phyloP scores from a whole-genome alignment of 257 asterid genomes.

The Solanum clarkiae region DNA sequence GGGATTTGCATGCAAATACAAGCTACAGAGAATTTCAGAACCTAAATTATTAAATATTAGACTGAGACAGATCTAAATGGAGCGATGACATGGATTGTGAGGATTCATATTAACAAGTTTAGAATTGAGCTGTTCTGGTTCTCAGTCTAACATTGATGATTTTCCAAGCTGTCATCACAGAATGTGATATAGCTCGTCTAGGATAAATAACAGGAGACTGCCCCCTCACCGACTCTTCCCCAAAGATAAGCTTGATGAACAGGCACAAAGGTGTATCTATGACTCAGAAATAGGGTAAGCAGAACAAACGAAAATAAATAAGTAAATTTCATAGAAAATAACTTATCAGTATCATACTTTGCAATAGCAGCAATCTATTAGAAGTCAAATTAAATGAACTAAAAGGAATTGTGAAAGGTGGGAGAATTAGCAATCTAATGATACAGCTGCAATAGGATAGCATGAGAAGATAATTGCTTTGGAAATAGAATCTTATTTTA shows the following conservation, averaged over 20 bases:
- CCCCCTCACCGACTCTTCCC: neutral
- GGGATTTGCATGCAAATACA: neutral
- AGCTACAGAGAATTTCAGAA: neutral
- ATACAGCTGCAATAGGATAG: neutral
- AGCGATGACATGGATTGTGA: neutral
- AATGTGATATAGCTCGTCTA: neutral
- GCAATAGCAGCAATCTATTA: neutral
- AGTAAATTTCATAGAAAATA: neutral
- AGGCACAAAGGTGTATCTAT: neutral
- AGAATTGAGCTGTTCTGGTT: neutral
- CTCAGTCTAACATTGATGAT: neutral
- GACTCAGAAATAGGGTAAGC: neutral
- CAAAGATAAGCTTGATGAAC: neutral
- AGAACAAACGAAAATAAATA: no score
- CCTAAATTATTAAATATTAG: neutral
- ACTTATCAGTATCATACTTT: neutral
- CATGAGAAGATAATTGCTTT: neutral
- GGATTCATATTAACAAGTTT: neutral
- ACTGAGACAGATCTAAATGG: neutral
- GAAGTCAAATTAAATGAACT: neutral
- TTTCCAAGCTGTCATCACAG: neutral
- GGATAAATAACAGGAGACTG: neutral
- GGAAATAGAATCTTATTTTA: neutral
- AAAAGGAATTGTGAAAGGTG: neutral
- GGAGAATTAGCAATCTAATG: neutral